Conservation (phyloP, 1,139 yeast species). For the Geotrichum histeridarum region DNA sequence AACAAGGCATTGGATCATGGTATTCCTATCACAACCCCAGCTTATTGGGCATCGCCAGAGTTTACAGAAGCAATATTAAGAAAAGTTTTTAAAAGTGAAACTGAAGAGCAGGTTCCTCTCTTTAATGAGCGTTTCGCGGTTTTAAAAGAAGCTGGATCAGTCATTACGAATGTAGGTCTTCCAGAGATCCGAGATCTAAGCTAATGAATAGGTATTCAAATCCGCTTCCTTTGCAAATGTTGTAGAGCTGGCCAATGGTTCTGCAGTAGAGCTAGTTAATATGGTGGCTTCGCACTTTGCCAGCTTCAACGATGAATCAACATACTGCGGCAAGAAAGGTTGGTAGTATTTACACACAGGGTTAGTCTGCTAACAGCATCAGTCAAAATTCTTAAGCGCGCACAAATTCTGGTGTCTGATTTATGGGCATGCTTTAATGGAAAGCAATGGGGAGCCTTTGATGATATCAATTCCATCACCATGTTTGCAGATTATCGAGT, state of each 20-base stretch:
- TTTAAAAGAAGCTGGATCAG: slow-evolving; percentile 38
- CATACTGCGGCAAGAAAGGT: slow-evolving; percentile 29
- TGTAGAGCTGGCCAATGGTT: slow-evolving; percentile 28
- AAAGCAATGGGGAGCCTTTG: slow-evolving; percentile 35
- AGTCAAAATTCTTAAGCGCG: slow-evolving; percentile 39
- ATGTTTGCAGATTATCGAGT: slow-evolving; percentile 47
- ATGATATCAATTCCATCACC: slow-evolving; percentile 41
- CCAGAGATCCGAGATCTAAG: neutral
- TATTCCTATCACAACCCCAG: slow-evolving; percentile 38
- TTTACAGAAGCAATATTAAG: slow-evolving; percentile 29
- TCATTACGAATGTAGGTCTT: slow-evolving; percentile 23
- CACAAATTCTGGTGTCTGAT: slow-evolving; percentile 42
- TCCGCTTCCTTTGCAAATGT: slow-evolving; percentile 28
- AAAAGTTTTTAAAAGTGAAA: slow-evolving; percentile 35
- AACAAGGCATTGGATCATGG: slow-evolving; percentile 41
- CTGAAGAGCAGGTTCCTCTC: slow-evolving; percentile 37
- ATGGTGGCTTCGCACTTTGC: slow-evolving; percentile 30
- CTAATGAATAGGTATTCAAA: slow-evolving; percentile 18
- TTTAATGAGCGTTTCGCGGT: slow-evolving; percentile 35
- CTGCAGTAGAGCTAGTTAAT: slow-evolving; percentile 36
- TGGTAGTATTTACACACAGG: neutral
- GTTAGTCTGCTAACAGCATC: neutral
- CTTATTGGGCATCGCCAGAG: slow-evolving; percentile 33
- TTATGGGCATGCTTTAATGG: slow-evolving; percentile 45
- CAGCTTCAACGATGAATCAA: slow-evolving; percentile 36